Base-by-base conservation (phyloP, 495 filamentous ascomycete species). In the Sporormia fimetaria region DNA sequence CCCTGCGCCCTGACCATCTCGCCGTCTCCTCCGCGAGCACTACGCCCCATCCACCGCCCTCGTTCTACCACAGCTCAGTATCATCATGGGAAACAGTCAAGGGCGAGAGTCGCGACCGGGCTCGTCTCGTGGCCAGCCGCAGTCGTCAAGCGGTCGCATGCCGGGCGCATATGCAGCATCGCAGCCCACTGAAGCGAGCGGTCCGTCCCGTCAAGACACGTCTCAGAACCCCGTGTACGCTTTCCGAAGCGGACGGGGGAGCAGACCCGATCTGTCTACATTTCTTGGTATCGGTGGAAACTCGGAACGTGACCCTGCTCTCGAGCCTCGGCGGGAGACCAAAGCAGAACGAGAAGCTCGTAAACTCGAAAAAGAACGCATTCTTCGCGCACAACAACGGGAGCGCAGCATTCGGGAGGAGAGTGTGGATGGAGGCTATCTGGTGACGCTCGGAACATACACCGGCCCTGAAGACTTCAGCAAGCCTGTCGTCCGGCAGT, bases 391-490 rank as follows among this genome's bases (percentile, higher is more conserved):
- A 31, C 84, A 81, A 57, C 90, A 98, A 58, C 71, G 87, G 20
- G 88, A 94, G 62, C 71, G 83, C 57, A 98, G 90, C 58, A 81
- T 96, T 67, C 80, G 70, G 49, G 88, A 95, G 50, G 90, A 96
- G 52, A 74, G 85, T 60, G 81, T 94, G 21, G 90, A 96, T 66
- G 90, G 90, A 21, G 90, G 90, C 21, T 96, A 81, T 64, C 63
- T 96, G 21, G 90, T 96, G 26, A 98, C 90, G 0, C 77, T 94
- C 60, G 90, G 90, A 17, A 80, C 86, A 26, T 98, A 98, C 56
- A 87, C 81, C 5, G 83, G 88, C 3, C 67, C 76, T 12, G 90
- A 98, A 60, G 90, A 98, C 59, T 98, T 86, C 57, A 94, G 77
- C 63, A 95, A 96, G 57, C 66, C 68, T 27, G 69, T 87, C 21